Evolutionary conservation across 177 flowering plant species (phyloP), one percentile per base, ranked within the genome.

Genomic region (Vitis hybrid): DNA sequence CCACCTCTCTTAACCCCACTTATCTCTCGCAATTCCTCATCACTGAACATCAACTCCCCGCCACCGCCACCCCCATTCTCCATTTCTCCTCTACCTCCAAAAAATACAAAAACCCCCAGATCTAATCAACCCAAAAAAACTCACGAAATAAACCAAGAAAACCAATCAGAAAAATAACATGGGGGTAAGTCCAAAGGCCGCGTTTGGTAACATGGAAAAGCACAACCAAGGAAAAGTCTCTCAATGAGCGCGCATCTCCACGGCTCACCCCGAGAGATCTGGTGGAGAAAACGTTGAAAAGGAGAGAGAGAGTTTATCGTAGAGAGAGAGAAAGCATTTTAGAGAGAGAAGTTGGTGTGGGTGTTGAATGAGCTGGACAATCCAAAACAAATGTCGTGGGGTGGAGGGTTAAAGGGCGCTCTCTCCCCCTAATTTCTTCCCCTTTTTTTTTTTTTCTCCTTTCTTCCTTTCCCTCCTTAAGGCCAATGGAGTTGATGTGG

Each of bases 1-100:
- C 72, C 83, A 21, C 80, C 79, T 62, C 56, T 76, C 77, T 78
- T 79, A 49, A 85, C 76, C 64, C 85, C 89, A 74, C 84, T 78
- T 20, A 85, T 70, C 75, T 83, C 89, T 27, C 77, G 67, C 83
- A 84, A 63, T 81, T 85, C 89, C 63, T 83, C 87, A 24, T 82
- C 85, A 58, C 77, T 73, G 55, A 85, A 83, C 78, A 83, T 21
- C 68, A 49, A 20, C 70, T 10, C 66, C 27, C 66, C 65, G 41
- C 32, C 48, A 41, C 46, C 7, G 46, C 46, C 46, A 41, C 46
- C 74, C 55, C 76, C 85, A 66, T 67, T 70, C 61, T 78, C 83
- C 82, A 80, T 78, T 63, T 71, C 56, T 41, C 66, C 72, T 10
- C 13, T 11, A 57, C 48, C 27, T 8, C 41, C 21, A 12, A 14